Base-by-base conservation (phyloP, 2,329 filamentous ascomycete species). In the Fusarium fujikuroi region DNA sequence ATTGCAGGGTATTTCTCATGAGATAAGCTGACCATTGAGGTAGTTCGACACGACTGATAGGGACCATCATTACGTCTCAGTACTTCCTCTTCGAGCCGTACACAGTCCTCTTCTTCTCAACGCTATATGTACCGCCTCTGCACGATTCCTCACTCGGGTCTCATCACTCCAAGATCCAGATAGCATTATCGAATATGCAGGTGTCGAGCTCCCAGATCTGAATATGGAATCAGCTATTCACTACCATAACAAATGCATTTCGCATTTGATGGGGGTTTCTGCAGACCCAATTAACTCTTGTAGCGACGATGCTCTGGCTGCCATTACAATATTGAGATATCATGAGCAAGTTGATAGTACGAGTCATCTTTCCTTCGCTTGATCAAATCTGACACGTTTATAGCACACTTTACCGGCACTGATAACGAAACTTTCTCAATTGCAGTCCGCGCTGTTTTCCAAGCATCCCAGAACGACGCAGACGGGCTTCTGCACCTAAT, bases 201-300 rank as follows among this genome's bases (percentile, higher is more conserved):
- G 46, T 0, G 3, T 32, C 0, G 0, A 32, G 28, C 15, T 49
- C 1, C 46, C 46, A 0, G 21, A 32, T 7, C 28, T 49, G 0
- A 32, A 49, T 0, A 49, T 32, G 28, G 28, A n/a, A 32, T 49
- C 46, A 2, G 28, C 46, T 3, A 49, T 49, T 0, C 28, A 49
- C 1, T 49, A 49, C 0, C 46, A 32, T 0, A 49, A 32, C 2
- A 49, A n/a, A 9, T 49, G 46, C 7, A 49, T 49, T 0, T 49
- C 46, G 2, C 46, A 49, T 18, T 9, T 49, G 3, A 49, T 32
- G 28, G 46, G 46, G 0, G 46, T 49, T 0, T 30, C 28, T 1
- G 46, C 28, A 32, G 46, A 49, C 4, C 46, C 46, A 3, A 18
- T n/a, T 15, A 49, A 49, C 15, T 32, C 46, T 0, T 49, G 28